phyloP scores from a whole-genome alignment of 2,329 filamentous ascomycete species.

The Aspergillus sp. region DNA sequence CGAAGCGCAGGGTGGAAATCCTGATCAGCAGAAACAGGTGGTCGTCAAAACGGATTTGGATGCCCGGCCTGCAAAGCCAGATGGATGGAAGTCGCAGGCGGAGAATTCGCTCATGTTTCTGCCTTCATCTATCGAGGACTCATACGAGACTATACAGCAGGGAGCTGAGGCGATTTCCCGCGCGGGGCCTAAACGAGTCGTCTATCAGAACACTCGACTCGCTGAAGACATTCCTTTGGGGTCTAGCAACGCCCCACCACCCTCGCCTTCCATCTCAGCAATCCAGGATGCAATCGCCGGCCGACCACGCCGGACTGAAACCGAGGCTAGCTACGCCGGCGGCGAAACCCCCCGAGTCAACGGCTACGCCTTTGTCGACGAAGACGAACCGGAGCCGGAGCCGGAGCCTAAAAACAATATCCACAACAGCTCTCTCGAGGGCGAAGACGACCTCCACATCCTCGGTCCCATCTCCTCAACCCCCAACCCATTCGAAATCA shows the following conservation, averaged over 20 bases:
- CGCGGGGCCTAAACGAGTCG: conserved; percentile 75
- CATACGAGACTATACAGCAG: conserved; percentile 65
- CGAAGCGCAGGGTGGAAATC: conserved; percentile 63
- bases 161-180: conserved; percentile 71
- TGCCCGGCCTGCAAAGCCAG: conserved; percentile 75
- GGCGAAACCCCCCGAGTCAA: conserved; percentile 87
- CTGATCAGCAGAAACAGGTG: conserved; percentile 60
- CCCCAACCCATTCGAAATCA: conserved; percentile 79
- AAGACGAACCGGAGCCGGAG: conserved; percentile 58
- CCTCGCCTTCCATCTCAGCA: conserved; percentile 82
- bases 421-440: background rate
- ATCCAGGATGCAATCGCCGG: conserved; percentile 84
- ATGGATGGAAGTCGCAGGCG: conserved; percentile 75
- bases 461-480: conserved; percentile 52
- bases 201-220: conserved; percentile 83
- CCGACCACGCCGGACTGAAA: conserved; percentile 64
- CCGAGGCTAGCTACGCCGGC: conserved; percentile 61
- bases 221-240: conserved; percentile 51
- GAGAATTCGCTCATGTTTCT: conserved; percentile 87
- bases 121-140: conserved; percentile 56
- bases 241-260: conserved; percentile 56
- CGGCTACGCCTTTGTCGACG: conserved; percentile 92
- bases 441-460: conserved; percentile 38
- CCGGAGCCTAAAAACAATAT: conserved; percentile 28
- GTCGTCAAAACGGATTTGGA: conserved; percentile 67